Evolutionary conservation across 352 stramenopile genomes (phyloP), one percentile per base, ranked within the genome.

Genomic region (Elongisporangium prolatum): DNA sequence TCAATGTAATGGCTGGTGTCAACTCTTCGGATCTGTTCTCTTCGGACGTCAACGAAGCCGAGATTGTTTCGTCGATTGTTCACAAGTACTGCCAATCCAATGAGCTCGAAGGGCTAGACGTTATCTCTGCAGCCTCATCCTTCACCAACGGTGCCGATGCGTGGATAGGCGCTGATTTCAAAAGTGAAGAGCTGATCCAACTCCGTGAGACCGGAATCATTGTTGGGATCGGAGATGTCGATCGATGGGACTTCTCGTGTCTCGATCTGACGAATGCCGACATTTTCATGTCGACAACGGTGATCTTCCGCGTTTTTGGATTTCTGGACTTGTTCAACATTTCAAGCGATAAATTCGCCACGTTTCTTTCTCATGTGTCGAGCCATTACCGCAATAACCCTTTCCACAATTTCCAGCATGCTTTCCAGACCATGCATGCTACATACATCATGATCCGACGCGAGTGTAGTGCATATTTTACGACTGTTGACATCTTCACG

Each of bases 381-480:
- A 78, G 65, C 4, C 74, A 85, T 54, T 93, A 91, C 47, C 75
- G 76, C 14, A 48, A 75, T 28, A 89, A 88, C 56, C 67, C 84
- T 14, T 93, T 84, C 56, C 84, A 93, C 67, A 93, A 90, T 44
- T 80, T 88, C 14, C 73, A 90, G 61, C 84, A 93, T 51, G 84
- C 64, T 9, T 86, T 89, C 53, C 77, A 88, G 52, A 80, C 90
- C 22, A 74, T 67, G n/a, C 81, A 91, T 34, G 65, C 67, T 4
- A 73, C 73, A 1, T 84, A 81, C 52, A 80, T 69, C 18, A 65
- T 86, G 50, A 60, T 88, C 17, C 68, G 68, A 10, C 67, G 72
- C 6, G 28, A 69, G 63, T 65, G 68, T 68, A 56, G 64, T 63
- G 20, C 61, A 61, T 84, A 80, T 25, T 86, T 84, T 22, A 67